A percentile compares a stretch with the other conserved stretches of the same genome.
Evolutionary conservation across 1,139 yeast genomes (phyloP).

Genomic region (Hyphopichia buzzinii): DNA sequence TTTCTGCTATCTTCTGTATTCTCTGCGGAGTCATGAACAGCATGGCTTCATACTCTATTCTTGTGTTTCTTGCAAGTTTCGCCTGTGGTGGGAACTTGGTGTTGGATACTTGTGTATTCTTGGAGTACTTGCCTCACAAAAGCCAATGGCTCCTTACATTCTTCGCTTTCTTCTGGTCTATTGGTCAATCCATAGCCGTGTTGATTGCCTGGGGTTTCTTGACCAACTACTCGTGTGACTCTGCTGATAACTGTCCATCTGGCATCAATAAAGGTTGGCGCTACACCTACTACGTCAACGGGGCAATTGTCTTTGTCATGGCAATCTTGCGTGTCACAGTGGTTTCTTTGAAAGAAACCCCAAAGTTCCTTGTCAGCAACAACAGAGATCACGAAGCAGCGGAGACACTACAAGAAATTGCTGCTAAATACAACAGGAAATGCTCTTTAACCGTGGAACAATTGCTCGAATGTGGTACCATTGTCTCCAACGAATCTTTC

Average conservation of each 20-base stretch:
- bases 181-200: conserved; percentile 57
- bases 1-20: conserved; percentile 51
- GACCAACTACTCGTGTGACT: conserved; percentile 46
- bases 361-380: conserved; percentile 52
- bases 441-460: conserved; percentile 46
- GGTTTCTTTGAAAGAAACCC: conserved; percentile 52
- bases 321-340: conserved; percentile 48
- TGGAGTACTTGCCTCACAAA: conserved; percentile 55
- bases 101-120: conserved; percentile 57
- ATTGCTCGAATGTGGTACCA: conserved; percentile 43
- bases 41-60: conserved; percentile 49
- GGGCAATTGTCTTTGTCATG: conserved; percentile 49
- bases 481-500: conserved; percentile 23
- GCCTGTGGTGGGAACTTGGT: conserved; percentile 63
- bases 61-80: conserved; percentile 44
- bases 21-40: conserved; percentile 51
- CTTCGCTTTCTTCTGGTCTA: conserved; percentile 62
- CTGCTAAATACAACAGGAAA: conserved; percentile 40
- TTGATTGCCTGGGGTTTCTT: conserved; percentile 59
- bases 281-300: conserved; percentile 53
- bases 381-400: conserved; percentile 54
- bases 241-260: conserved; percentile 41
- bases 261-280: conserved; percentile 58
- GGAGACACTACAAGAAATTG: conserved; percentile 32
- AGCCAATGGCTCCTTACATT: conserved; percentile 54